phyloP scores from a whole-genome alignment of 306 rosid species.

The Luffa aegyptiaca region DNA sequence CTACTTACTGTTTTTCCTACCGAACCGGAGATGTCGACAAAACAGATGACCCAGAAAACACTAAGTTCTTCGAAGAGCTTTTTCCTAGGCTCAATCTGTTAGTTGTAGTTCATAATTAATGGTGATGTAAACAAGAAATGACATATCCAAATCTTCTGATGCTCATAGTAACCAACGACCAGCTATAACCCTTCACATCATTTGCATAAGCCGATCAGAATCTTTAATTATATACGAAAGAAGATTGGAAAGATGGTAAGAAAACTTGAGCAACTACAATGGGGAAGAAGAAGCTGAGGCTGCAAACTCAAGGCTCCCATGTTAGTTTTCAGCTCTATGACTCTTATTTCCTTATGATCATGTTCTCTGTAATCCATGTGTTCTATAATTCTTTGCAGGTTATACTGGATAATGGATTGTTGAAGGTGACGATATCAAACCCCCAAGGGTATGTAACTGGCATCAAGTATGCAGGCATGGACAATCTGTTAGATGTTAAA shows the following conservation, averaged over 20 bases:
- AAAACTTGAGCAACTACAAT: not conserved
- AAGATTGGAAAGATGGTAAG: not conserved
- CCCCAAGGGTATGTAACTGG: slow-evolving; percentile 26
- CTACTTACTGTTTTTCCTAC: not conserved
- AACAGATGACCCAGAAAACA: not conserved
- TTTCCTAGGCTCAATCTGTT: not conserved
- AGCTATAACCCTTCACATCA: slow-evolving; percentile 5
- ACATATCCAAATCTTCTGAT: not conserved
- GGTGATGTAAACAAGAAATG: slow-evolving; percentile 11
- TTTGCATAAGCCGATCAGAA: not conserved
- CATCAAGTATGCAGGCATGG: slow-evolving; percentile 29
- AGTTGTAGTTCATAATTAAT: not conserved
- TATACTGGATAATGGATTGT: slow-evolving; percentile 20
- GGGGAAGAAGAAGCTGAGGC: slow-evolving; percentile 25
- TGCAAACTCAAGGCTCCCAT: slow-evolving; percentile 17
- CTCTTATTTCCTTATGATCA: not conserved
- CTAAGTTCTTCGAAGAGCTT: not conserved
- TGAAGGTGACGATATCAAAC: slow-evolving; percentile 21
- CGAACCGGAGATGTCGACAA: not conserved
- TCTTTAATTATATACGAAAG: not conserved
- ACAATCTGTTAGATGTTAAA: slow-evolving; percentile 25
- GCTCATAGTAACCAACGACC: slow-evolving; percentile 23
- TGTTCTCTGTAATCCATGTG: not conserved
- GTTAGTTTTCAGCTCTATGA: slow-evolving; percentile 9
- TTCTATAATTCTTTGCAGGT: slow-evolving; percentile 14